A percentile compares a stretch with the other conserved stretches of the same genome.
These are phyloP conservation scores for Lentinula edodes DNA, from an alignment of 768 basidiomycete species.

Conservation along the genomic window DNA sequence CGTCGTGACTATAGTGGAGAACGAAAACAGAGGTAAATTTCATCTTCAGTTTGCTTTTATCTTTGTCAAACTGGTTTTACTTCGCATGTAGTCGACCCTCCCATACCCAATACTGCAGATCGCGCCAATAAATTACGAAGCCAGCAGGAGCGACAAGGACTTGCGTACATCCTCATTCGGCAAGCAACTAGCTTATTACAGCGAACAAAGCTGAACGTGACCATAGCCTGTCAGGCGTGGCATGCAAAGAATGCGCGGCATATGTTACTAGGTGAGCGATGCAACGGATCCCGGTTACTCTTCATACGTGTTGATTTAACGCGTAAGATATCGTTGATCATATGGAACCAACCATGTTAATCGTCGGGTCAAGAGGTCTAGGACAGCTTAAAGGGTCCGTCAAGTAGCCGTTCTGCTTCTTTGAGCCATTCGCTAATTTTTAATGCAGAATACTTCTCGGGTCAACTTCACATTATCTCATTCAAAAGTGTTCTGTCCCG, in stretches of 20 bases:
- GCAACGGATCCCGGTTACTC: background rate
- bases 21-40: slow-evolving; percentile 76
- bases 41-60: background rate
- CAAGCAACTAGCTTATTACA: slow-evolving; percentile 88
- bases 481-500: slow-evolving; percentile 91
- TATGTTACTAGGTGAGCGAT: slow-evolving; percentile 53
- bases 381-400: slow-evolving; percentile 82
- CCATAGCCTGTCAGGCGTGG: slow-evolving; percentile 89
- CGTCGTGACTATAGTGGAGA: slow-evolving; percentile 88
- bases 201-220: slow-evolving; percentile 84
- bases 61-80: background rate
- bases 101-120: slow-evolving; percentile 67
- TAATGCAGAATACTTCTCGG: slow-evolving; percentile 76
- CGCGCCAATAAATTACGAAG: slow-evolving; percentile 73
- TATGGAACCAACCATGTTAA: slow-evolving; percentile 83
- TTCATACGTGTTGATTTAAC: background rate
- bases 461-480: slow-evolving; percentile 92
- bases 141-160: slow-evolving; percentile 92
- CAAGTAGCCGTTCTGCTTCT: background rate
- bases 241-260: slow-evolving; percentile 94
- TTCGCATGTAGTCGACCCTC: slow-evolving; percentile 50
- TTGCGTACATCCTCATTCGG: slow-evolving; percentile 83
- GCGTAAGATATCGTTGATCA: slow-evolving; percentile 75
- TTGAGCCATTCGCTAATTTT: background rate
- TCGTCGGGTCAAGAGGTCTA: slow-evolving; percentile 91